Conservation (phyloP, 1,284 basidiomycete genomes). For the Kwoniella shivajii region DNA sequence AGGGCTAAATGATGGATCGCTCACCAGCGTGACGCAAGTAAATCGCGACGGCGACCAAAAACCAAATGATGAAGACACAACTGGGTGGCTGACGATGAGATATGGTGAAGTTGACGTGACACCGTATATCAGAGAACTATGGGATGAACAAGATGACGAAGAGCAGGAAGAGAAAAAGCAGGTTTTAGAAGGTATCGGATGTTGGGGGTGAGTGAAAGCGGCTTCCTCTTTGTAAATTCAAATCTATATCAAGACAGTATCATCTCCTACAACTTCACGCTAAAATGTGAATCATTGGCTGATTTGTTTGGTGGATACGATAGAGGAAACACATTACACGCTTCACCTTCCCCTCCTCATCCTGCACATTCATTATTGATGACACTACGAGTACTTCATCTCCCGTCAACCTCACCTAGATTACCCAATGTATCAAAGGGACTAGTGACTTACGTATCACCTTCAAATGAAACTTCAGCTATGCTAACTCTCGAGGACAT, state of each 20-base stretch:
- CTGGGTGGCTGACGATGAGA: slow-evolving; percentile 27
- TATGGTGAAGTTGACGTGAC: slow-evolving; percentile 66
- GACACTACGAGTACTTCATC: slow-evolving; percentile 66
- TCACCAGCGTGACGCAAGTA: background rate
- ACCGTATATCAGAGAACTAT: slow-evolving; percentile 60
- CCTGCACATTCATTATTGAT: slow-evolving; percentile 75
- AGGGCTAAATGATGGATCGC: background rate
- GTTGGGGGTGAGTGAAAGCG: slow-evolving; percentile 68
- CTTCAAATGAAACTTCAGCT: slow-evolving; percentile 57
- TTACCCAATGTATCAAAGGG: slow-evolving; percentile 23
- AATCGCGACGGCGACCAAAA: background rate
- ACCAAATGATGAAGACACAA: slow-evolving; percentile 24
- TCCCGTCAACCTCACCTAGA: slow-evolving; percentile 35
- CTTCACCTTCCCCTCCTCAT: slow-evolving; percentile 62
- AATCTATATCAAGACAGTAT: too few species aligned
- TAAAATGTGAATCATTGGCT: slow-evolving; percentile 4
- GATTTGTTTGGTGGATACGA: slow-evolving; percentile 5
- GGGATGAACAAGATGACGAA: slow-evolving; percentile 35
- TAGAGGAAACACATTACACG: slow-evolving; percentile 75
- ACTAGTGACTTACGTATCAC: slow-evolving; percentile 56
- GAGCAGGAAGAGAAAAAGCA: slow-evolving; percentile 59
- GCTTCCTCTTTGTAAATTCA: too few species aligned
- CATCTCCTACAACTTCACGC: background rate
- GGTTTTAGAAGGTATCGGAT: slow-evolving; percentile 63
- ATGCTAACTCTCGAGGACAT: slow-evolving; percentile 27